Conservation (phyloP, 768 basidiomycete species). For the Rhizopogon vinicolor region DNA sequence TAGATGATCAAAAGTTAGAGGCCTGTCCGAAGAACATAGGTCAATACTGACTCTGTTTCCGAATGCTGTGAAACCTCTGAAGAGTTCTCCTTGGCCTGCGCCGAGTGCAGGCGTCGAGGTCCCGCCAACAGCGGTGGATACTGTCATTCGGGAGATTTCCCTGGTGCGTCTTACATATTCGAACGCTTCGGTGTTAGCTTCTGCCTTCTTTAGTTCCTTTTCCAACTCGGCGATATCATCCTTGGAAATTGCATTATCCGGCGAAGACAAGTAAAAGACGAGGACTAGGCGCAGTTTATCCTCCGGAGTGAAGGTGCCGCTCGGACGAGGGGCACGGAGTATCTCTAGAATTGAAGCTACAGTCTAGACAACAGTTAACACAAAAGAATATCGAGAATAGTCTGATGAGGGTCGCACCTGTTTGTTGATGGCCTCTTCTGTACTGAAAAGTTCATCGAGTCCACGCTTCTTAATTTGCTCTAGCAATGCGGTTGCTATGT, state of each 20-base stretch:
- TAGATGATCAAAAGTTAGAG: conserved; percentile 25
- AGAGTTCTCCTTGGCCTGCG: conserved; percentile 76
- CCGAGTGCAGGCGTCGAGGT: conserved; percentile 65
- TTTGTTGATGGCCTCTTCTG: conserved; percentile 86
- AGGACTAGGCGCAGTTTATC: conserved; percentile 94
- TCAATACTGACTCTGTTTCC: conserved; percentile 69
- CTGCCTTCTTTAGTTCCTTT: conserved; percentile 77
- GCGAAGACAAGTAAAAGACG: conserved; percentile 90
- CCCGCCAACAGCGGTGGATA: conserved; percentile 56
- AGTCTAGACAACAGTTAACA: conserved; percentile 39
- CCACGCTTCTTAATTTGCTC: conserved; percentile 95
- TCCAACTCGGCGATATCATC: conserved; percentile 89
- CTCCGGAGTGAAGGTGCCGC: conserved; percentile 58
- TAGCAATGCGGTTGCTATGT: conserved; percentile 92
- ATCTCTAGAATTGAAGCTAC: conserved; percentile 78
- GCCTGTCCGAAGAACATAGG: neutral
- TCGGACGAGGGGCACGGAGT: conserved; percentile 69
- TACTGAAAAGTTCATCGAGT: conserved; percentile 95
- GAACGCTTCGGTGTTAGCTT: conserved; percentile 78
- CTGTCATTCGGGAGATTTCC: conserved; percentile 91
- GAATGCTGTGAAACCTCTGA: conserved; percentile 90
- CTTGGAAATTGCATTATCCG: conserved; percentile 76
- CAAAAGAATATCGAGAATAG: neutral
- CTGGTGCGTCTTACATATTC: conserved; percentile 90
- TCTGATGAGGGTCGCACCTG: conserved; percentile 45